These are phyloP conservation scores for Colletotrichum caudatum DNA, from an alignment of 2,329 filamentous ascomycete genomes.

Conservation along the genomic window DNA sequence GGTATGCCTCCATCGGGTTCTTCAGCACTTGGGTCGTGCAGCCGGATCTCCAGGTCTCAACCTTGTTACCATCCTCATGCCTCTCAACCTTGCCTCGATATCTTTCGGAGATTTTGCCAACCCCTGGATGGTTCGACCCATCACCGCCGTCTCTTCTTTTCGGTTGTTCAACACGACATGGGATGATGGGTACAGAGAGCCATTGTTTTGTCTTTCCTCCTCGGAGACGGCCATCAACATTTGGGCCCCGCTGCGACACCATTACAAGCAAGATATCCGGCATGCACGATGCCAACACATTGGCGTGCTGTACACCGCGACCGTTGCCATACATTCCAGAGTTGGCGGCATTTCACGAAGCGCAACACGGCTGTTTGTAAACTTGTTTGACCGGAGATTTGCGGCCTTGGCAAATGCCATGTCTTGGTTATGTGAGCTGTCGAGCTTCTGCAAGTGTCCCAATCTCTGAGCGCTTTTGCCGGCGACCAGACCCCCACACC, in stretches of 20 bases:
- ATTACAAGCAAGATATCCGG: not conserved
- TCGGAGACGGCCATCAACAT: not conserved
- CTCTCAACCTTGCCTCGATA: slow-evolving; percentile 5
- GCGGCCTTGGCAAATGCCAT: not conserved
- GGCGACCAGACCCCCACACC: not conserved
- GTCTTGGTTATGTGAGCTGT: not conserved
- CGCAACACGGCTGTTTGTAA: not conserved
- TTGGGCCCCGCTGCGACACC: not conserved
- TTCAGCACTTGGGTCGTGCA: not conserved
- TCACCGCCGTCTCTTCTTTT: not conserved
- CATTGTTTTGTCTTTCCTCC: not conserved
- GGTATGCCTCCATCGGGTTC: not conserved
- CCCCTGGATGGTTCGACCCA: slow-evolving; percentile 20
- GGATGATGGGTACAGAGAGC: not conserved
- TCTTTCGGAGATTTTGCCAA: slow-evolving; percentile 27
- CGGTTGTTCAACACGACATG: not conserved
- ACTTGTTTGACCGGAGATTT: not conserved
- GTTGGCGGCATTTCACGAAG: not conserved
- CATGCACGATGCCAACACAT: not conserved
- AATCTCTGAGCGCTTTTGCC: not conserved
- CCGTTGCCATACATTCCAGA: not conserved
- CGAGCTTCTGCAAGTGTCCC: not conserved
- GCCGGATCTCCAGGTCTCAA: slow-evolving; percentile 6
- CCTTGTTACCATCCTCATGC: not conserved
- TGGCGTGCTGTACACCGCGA: not conserved